Evolutionary conservation across 2,329 filamentous ascomycete genomes (phyloP).

Genomic region (Aspergillus neoniger): DNA sequence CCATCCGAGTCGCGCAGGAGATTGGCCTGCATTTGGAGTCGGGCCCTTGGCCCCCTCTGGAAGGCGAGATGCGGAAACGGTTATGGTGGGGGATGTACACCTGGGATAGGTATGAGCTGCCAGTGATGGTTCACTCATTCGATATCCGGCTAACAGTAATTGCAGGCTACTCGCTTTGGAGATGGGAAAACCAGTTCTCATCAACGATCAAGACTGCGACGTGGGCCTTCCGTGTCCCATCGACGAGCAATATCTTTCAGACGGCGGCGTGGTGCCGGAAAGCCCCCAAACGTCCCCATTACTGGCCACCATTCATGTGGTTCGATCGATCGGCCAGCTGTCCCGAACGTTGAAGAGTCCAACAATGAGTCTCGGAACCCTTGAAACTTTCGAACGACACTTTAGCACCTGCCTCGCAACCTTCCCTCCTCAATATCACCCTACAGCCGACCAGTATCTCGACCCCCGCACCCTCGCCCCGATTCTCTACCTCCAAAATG

Average conservation of each 20-base stretch:
- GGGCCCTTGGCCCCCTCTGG: conserved; percentile 71
- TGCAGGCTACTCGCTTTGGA: conserved; percentile 72
- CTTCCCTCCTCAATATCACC: conserved; percentile 74
- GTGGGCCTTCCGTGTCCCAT: conserved; percentile 75
- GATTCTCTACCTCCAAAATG: conserved; percentile 76
- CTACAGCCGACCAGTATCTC: conserved; percentile 65
- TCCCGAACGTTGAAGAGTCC: conserved; percentile 69
- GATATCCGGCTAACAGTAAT: not conserved
- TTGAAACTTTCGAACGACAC: conserved; percentile 79
- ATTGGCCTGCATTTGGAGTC: conserved; percentile 77
- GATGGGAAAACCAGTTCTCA: conserved; percentile 75
- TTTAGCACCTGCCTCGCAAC: conserved; percentile 73
- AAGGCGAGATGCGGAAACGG: conserved; percentile 81
- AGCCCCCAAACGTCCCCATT: conserved; percentile 67
- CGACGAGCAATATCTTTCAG: conserved; percentile 68
- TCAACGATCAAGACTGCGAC: conserved; percentile 87
- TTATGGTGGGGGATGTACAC: conserved; percentile 96
- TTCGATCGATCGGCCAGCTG: conserved; percentile 74
- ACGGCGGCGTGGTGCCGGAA: conserved; percentile 48
- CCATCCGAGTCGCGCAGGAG: conserved; percentile 79
- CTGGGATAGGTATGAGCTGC: conserved; percentile 69
- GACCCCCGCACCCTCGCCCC: conserved; percentile 75
- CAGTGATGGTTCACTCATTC: not conserved
- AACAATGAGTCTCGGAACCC: conserved; percentile 64
- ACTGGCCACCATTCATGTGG: conserved; percentile 77